These are phyloP conservation scores for apple (Malus domestica) DNA, from an alignment of 306 rosid species.

Conservation along the genomic window ASM211411v1 NC_041792.1:32190907-32191406, in stretches of 20 bases:
- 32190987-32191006: too few species aligned
- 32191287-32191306: not conserved
- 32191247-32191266: not conserved
- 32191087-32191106: not conserved
- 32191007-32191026: not conserved
- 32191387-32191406: too few species aligned
- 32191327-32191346: not conserved
- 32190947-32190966: too few species aligned
- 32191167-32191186: not conserved
- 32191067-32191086: not conserved
- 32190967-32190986: not conserved
- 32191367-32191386: not conserved
- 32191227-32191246: not conserved
- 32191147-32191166: not conserved
- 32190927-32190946: too few species aligned
- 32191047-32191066: not conserved
- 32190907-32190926: too few species aligned
- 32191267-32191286: not conserved
- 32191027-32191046: not conserved
- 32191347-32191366: not conserved
- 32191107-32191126: not conserved
- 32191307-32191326: not conserved
- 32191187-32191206: not conserved
- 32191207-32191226: not conserved
- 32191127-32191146: conserved; percentile 7